Evolutionary conservation across 2,329 filamentous ascomycete genomes (phyloP).

Genomic region (Sclerotiophoma versabilis): DNA sequence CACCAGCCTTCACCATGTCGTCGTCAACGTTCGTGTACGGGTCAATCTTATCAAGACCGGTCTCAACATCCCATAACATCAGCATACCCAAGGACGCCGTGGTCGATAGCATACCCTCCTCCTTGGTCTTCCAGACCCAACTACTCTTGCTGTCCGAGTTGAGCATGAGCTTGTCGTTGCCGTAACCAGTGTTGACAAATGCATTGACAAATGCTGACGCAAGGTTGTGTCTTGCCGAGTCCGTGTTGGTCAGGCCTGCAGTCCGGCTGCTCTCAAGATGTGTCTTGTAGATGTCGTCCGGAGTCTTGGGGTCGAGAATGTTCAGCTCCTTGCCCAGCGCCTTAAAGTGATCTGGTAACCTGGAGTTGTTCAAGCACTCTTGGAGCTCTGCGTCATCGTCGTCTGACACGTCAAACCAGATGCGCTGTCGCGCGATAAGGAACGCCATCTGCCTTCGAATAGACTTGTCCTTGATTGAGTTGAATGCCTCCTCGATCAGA

Average conservation of each 20-base stretch:
- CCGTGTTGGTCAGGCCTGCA: constrained; percentile 89
- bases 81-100: constrained; percentile 92
- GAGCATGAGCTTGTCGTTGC: constrained; percentile 97
- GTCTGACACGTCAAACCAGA: constrained; percentile 76
- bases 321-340: constrained; percentile 93
- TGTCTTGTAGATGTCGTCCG: constrained; percentile 99
- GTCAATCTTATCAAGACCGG: constrained; percentile 91
- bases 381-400: constrained; percentile 76
- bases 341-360: constrained; percentile 91
- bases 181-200: constrained; percentile 95
- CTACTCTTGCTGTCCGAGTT: constrained; percentile 81
- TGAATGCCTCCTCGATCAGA: constrained; percentile 82
- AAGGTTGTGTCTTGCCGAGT: constrained; percentile 94
- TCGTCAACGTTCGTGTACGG: constrained; percentile 89
- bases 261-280: constrained; percentile 95
- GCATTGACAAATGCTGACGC: constrained; percentile 96
- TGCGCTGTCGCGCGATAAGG: constrained; percentile 88
- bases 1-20: constrained; percentile 86
- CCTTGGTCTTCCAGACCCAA: constrained; percentile 99
- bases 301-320: constrained; percentile 93
- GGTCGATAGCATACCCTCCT: constrained; percentile 96
- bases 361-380: constrained; percentile 87
- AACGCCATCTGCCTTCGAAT: constrained; percentile 95
- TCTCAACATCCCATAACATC: constrained; percentile 91
- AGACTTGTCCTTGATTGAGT: constrained; percentile 78